Evolutionary conservation across 1,139 yeast species (phyloP), one percentile per base, ranked within the genome.

Genomic region (Suhomyces chickasaworum): DNA sequence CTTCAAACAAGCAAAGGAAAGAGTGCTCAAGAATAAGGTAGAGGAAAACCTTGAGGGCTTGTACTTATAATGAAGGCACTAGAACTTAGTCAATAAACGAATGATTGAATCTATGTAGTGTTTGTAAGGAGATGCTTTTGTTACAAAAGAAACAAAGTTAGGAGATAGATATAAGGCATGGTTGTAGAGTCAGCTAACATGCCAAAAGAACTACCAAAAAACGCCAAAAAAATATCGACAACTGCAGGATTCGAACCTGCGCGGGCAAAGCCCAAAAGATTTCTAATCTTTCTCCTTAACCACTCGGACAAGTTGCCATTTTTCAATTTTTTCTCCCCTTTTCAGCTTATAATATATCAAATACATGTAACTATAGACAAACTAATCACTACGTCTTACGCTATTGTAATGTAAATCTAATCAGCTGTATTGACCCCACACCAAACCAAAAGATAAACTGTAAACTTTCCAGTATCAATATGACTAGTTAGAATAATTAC

Each of bases 21-120:
- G 98, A 60, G 97, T 95, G 45, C 80, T 95, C 82, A 95, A 93
- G 80, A 95, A 93, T 64, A 95, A 95, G 80, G 91, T 91, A 47
- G 99, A 93, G 68, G 98, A 93, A 73, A 91, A 90, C 60, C 81
- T 93, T 56, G 99, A 93, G 71, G 98, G 99, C 43, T 79, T 93
- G 58, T 93, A 93, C 69, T 78, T 90, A 77, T 90, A 75, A 39
- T 35, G 37, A 22, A 35, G 10, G 37, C 25, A 21, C 37, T 21
- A 15, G 30, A 23, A 35, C n/a, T 35, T 21, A 22, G 37, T 13
- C 17, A 35, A 23, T 35, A 35, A 35, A 35, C 27, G 37, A 35
- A 35, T 21, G 29, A 35, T 13, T 22, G 22, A 22, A 15, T 16
- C 9, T 21, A 4, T 2, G 35, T 17, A 32, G 13, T 4, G 13